Evolutionary conservation across 352 stramenopile species (phyloP).

Genomic region (Pythium graminicola): DNA sequence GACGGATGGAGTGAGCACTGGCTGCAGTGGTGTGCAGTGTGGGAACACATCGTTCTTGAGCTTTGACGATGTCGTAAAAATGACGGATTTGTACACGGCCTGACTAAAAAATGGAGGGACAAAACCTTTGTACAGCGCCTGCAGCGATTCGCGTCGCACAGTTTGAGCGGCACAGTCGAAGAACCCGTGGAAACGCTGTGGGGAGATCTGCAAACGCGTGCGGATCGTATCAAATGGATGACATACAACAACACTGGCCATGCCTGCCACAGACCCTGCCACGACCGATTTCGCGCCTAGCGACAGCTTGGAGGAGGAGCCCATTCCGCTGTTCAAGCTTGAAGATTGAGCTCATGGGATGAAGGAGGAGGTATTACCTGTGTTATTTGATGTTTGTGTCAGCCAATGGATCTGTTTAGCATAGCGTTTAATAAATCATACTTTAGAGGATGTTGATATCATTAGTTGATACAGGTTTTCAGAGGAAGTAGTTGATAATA

Average conservation of each 20-base stretch:
- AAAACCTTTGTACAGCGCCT: slow-evolving; percentile 79
- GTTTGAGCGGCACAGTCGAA: slow-evolving; percentile 59
- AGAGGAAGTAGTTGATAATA: background rate
- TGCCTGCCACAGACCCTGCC: slow-evolving; percentile 72
- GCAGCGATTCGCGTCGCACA: slow-evolving; percentile 48
- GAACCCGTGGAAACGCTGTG: slow-evolving; percentile 50
- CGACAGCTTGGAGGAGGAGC: slow-evolving; percentile 27
- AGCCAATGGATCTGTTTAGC: background rate
- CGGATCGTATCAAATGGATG: slow-evolving; percentile 85
- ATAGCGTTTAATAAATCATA: background rate
- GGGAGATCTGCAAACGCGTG: slow-evolving; percentile 77
- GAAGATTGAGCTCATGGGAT: background rate
- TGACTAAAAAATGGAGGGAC: slow-evolving; percentile 83
- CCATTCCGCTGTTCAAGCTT: slow-evolving; percentile 3
- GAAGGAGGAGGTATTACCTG: background rate
- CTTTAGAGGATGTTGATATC: background rate
- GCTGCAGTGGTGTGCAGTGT: slow-evolving; percentile 24
- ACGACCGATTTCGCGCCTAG: slow-evolving; percentile 60
- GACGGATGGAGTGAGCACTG: slow-evolving; percentile 33
- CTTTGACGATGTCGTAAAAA: slow-evolving; percentile 70
- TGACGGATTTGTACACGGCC: slow-evolving; percentile 85
- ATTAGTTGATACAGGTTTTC: background rate
- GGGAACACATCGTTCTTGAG: slow-evolving; percentile 53
- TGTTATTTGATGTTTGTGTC: slow-evolving; percentile 2
- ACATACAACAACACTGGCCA: slow-evolving; percentile 76